Conservation (phyloP, 2,329 filamentous ascomycete genomes). For the Epichloe scottii region DNA sequence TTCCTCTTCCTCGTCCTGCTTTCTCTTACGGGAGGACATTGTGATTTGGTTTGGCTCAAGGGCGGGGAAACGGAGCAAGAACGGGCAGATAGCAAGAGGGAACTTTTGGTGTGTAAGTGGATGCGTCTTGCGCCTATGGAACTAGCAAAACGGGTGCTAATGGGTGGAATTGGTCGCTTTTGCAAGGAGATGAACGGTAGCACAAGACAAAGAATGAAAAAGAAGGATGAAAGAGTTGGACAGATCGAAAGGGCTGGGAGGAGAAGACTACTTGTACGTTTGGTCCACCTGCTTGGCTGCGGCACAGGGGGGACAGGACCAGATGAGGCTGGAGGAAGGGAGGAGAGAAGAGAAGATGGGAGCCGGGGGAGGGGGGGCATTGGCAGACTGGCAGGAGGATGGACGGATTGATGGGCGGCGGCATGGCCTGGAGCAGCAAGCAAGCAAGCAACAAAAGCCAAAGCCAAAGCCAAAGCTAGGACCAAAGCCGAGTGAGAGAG, state of each 20-base stretch:
- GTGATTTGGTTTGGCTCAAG: constrained; percentile 6
- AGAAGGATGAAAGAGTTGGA: neutral
- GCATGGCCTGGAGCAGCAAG: neutral
- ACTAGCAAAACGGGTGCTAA: neutral
- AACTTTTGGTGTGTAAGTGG: constrained; percentile 5
- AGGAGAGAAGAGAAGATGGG: neutral
- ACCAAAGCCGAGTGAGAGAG: neutral
- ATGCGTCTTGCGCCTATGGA: neutral
- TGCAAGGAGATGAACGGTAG: neutral
- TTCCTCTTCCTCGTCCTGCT: constrained; percentile 45
- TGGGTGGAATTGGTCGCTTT: neutral
- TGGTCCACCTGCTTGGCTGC: constrained; percentile 1
- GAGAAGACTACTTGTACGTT: constrained; percentile 8
- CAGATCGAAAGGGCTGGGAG: constrained; percentile 1
- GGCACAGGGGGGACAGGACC: neutral
- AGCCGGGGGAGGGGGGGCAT: neutral
- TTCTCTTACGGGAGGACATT: constrained; percentile 42
- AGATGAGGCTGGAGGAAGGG: neutral
- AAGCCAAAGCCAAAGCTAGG: neutral
- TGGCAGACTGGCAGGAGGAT: neutral
- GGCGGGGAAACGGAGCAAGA: neutral
- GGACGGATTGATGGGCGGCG: neutral
- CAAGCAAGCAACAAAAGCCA: neutral
- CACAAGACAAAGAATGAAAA: neutral
- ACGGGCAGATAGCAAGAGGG: neutral